Evolutionary conservation across 1,284 basidiomycete genomes (phyloP).

Genomic region (Somion occarium): DNA sequence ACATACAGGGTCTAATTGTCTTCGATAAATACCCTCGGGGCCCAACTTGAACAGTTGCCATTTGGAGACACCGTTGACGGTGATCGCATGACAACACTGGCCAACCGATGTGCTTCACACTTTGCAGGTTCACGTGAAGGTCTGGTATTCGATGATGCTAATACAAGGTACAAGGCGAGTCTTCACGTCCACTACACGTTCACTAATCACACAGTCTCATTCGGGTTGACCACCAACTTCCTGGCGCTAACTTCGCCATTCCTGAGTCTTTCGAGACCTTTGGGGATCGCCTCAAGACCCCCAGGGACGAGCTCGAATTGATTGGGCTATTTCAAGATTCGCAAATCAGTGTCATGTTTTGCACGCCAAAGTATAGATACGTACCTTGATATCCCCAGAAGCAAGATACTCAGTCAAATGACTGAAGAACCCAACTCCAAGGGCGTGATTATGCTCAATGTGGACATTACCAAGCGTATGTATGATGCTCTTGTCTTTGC

Average conservation of each 20-base stretch:
- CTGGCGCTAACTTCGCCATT: conserved; percentile 44
- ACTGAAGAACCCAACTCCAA: conserved; percentile 5
- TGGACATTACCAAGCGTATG: conserved; percentile 2
- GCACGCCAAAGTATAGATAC: neutral
- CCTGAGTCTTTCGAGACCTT: conserved; percentile 38
- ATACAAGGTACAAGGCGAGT: neutral
- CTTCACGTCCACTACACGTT: no score
- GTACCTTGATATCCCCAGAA: conserved; percentile 10
- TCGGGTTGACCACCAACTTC: conserved; percentile 42
- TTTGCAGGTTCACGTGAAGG: no score
- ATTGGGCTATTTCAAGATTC: no score
- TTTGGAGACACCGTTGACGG: no score
- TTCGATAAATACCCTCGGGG: no score
- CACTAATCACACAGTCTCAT: conserved; percentile 35
- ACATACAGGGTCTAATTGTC: no score
- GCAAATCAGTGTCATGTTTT: no score
- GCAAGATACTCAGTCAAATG: conserved; percentile 4
- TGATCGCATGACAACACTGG: no score
- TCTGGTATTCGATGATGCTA: neutral
- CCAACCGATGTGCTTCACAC: no score
- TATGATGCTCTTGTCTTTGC: neutral
- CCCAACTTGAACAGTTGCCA: no score
- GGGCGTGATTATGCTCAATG: neutral
- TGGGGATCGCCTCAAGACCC: conserved; percentile 35
- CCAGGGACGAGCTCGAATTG: neutral